Percentiles rank a stretch among this genome's conserved stretches.
Conservation (phyloP, 1,139 yeast species). For the Debaryomycetaceae sp. region DNA sequence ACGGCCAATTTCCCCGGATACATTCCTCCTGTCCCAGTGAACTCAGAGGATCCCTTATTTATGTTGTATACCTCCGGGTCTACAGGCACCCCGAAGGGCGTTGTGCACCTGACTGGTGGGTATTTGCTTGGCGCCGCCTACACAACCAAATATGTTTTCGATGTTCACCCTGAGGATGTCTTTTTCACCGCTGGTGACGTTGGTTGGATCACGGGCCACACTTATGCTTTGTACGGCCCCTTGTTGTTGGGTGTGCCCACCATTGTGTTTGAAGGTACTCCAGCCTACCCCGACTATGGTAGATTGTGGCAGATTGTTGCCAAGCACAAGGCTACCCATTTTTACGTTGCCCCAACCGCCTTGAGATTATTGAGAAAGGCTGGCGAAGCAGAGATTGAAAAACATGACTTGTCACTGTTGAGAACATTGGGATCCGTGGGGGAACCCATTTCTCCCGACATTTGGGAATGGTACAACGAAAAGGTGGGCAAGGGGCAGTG, state of each 20-base stretch:
- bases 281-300: conserved; percentile 94
- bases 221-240: conserved; percentile 94
- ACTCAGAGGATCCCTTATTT: conserved; percentile 90
- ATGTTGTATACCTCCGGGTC: conserved; percentile 94
- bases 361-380: conserved; percentile 91
- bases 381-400: conserved; percentile 78
- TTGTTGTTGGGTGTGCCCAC: conserved; percentile 85
- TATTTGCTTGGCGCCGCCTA: conserved; percentile 91
- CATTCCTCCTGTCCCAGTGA: conserved; percentile 81
- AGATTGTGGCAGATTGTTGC: conserved; percentile 96
- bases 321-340: conserved; percentile 90
- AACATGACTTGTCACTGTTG: conserved; percentile 84
- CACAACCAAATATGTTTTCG: conserved; percentile 91
- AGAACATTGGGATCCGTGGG: conserved; percentile 98
- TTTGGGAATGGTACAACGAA: conserved; percentile 98
- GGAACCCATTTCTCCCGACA: conserved; percentile 96
- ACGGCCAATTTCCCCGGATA: conserved; percentile 77
- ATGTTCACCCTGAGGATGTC: conserved; percentile 81
- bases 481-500: conserved; percentile 86
- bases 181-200: conserved; percentile 98
- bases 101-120: conserved; percentile 92
- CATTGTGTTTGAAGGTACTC: conserved; percentile 94
- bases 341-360: conserved; percentile 98
- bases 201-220: conserved; percentile 99
- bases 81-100: conserved; percentile 98